Evolutionary conservation across 179 eudicot species (phyloP), one percentile per base, ranked within the genome.

Genomic region (Camellia oleifera): DNA sequence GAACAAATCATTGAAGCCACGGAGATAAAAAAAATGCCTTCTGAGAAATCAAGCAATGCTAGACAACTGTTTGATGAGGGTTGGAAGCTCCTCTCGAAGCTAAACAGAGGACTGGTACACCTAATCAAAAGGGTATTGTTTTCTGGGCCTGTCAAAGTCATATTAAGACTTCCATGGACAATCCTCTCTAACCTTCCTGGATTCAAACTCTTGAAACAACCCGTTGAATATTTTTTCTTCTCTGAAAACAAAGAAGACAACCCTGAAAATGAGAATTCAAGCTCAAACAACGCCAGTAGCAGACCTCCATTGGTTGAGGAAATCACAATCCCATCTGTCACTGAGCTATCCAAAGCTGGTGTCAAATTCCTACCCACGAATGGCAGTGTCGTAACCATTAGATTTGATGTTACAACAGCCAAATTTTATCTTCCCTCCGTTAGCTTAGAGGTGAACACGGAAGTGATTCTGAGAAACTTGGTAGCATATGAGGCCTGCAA

Each of bases 171-270:
- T 60, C 91, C 92, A n/a, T 90, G 81, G 86, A 79, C 79, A 11
- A 61, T 91, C 60, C 74, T 92, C 10, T 82, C 80, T 32, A 85
- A 57, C 74, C 84, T 88, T 40, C 96, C 96, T 0, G 90, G 83
- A 26, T 72, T 90, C 17, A 76, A 81, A 20, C 12, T 89, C 52
- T 58, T 92, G 52, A 86, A 63, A 50, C 83, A 75, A 44, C 80
- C 80, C 10, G 67, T 82, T 9, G 79, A 82, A 20, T 50, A 86
- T 11, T 44, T 86, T 0, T 69, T 85, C 15, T 80, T 54, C 4
- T 20, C 83, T 2, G 58, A 77, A 6, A 73, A 77, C 44, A 84
- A 81, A 42, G 60, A 54, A 46, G 64, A 54, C 12, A 77, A 75
- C 12, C 70, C 48, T 7, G 58, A 74, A 53, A 52, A 80, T 26